These are phyloP conservation scores for Termitomyces sp. DNA, from an alignment of 768 basidiomycete species.

Conservation along the genomic window DNA sequence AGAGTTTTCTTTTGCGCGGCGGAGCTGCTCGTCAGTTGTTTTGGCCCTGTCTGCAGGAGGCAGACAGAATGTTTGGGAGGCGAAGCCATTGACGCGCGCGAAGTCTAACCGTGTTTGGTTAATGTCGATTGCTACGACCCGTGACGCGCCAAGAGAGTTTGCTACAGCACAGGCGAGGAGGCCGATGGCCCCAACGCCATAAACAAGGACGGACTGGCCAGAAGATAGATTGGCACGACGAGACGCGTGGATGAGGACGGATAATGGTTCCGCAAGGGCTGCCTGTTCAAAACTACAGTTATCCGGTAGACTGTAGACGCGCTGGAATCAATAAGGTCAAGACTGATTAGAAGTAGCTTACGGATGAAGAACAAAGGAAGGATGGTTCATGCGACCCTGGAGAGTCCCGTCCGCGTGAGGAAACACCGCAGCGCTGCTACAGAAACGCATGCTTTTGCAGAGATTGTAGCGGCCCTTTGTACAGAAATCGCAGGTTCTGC, in stretches of 20 bases:
- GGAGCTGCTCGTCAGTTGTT: slow-evolving; percentile 54
- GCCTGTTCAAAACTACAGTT: slow-evolving; percentile 74
- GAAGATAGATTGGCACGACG: slow-evolving; percentile 40
- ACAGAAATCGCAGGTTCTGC: slow-evolving; percentile 72
- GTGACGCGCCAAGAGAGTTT: slow-evolving; percentile 63
- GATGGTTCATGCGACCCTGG: slow-evolving; percentile 86
- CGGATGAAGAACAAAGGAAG: slow-evolving; percentile 83
- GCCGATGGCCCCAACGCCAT: slow-evolving; percentile 93
- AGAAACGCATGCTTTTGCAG: slow-evolving; percentile 88
- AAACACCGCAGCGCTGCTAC: slow-evolving; percentile 84
- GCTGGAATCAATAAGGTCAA: background rate
- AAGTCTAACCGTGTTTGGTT: slow-evolving; percentile 80
- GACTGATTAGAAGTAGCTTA: slow-evolving; percentile 38
- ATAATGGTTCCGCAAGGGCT: slow-evolving; percentile 91
- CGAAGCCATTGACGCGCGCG: slow-evolving; percentile 73
- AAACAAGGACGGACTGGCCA: slow-evolving; percentile 78
- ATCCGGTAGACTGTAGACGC: slow-evolving; percentile 62
- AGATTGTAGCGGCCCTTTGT: slow-evolving; percentile 85
- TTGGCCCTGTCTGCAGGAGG: slow-evolving; percentile 46
- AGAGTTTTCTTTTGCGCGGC: slow-evolving; percentile 57
- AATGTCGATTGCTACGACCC: slow-evolving; percentile 81
- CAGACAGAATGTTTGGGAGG: slow-evolving; percentile 66
- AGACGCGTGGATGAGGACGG: slow-evolving; percentile 74
- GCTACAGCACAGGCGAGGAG: slow-evolving; percentile 85
- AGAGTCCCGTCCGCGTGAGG: slow-evolving; percentile 94